Evolutionary conservation across 176 grass and related monocot species (phyloP).

Genomic region (Luzula sylvatica): DNA sequence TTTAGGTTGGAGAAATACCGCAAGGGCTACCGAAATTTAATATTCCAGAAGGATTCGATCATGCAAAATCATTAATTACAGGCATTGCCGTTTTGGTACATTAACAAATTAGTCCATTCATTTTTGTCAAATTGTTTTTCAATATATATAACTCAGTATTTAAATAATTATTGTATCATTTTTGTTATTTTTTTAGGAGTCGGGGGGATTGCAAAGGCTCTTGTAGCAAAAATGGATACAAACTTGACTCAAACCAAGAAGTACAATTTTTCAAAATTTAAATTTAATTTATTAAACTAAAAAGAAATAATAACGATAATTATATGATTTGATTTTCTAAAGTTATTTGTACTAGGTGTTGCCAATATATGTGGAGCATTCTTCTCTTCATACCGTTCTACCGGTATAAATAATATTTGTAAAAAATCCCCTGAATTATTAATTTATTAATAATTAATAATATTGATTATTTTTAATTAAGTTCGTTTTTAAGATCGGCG

Average conservation of each 20-base stretch:
- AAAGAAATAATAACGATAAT: too few relatives aligned
- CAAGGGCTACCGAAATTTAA: constrained; percentile 83
- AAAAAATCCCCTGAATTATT: too few relatives aligned
- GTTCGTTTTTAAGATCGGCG: constrained; percentile 96
- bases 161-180: too few relatives aligned
- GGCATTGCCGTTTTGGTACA: constrained; percentile 94
- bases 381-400: constrained; percentile 81
- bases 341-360: constrained; percentile 93
- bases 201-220: constrained; percentile 96
- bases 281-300: too few relatives aligned
- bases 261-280: constrained; percentile 16
- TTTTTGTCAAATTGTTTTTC: too few relatives aligned
- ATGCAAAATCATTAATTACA: constrained; percentile 68
- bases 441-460: too few relatives aligned
- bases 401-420: too few relatives aligned
- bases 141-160: neutral
- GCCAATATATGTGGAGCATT: constrained; percentile 92
- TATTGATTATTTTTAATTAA: too few relatives aligned
- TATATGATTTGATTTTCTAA: neutral
- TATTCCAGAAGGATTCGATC: constrained; percentile 72
- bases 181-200: constrained; percentile 57
- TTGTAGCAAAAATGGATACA: constrained; percentile 95
- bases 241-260: constrained; percentile 96
- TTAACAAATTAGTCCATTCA: neutral
- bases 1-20: constrained; percentile 94